Base-by-base conservation (phyloP, 805 yeast species). In the Metschnikowia similis region DNA sequence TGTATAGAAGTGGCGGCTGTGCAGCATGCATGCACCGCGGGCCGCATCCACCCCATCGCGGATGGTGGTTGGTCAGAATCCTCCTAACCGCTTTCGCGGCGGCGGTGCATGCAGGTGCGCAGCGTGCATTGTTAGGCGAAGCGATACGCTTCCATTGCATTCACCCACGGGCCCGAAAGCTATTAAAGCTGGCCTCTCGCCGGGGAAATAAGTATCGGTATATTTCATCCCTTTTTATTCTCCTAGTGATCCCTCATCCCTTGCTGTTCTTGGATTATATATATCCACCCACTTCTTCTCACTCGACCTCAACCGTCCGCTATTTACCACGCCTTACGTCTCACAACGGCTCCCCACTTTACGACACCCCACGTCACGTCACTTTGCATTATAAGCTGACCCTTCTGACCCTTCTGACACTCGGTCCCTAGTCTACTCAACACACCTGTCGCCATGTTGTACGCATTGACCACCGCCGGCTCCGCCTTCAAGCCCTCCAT, bases 401-500 rank as follows among this genome's bases (percentile, higher is more conserved):
- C 21, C 21, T 17, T 17, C 21, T 17, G 21, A 17, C 21, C 21
- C 21, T 21, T 21, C 21, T 21, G 21, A 21, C 21, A 21, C 21
- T 5, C 21, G 3, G 21, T 21, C 21, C 21, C 21, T 5, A 21
- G 21, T 14, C 21, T 6, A 4, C 4, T 28, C 13, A 11, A 6
- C 48, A 11, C 34, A 16, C 13, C 16, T 17, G 17, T 27, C 10
- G 42, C 28, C 11, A 65, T 65, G 69, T 57, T 65, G 48, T 59
- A 44, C 55, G 68, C 69, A 26, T 62, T 70, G 52, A 59, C 71
- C 47, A 64, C 67, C 8, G 66, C 68, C 5, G 71, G 70, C n/a
- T 68, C 75, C 6, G 68, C 71, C 8, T 71, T 70, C 61, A 65
- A 62, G 54, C 73, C 74, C 8, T 66, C 74, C 8, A 48, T 67